Evolutionary conservation across 345 rosid genomes (phyloP).

Genomic region (rapeseed (Brassica napus)): Da-Ae NC_063442.1:10544001-10544500

Average conservation of each 20-base stretch:
- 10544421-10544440: not conserved
- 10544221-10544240: not conserved
- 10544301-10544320: constrained; percentile 96
- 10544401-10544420: not conserved
- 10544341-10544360: constrained; percentile 99
- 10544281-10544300: constrained; percentile 95
- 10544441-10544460: not conserved
- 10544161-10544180: constrained; percentile 82
- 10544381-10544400: constrained; percentile 44
- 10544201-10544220: constrained; percentile 28
- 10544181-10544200: constrained; percentile 98
- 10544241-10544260: not conserved
- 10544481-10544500: constrained; percentile 84
- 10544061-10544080: not conserved
- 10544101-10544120: constrained; percentile 57
- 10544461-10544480: constrained; percentile 95
- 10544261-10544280: not conserved
- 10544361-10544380: constrained; percentile 97
- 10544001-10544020: constrained; percentile 96
- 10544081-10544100: not conserved
- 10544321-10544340: constrained; percentile 89
- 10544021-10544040: constrained; percentile 94
- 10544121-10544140: constrained; percentile 87
- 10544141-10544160: constrained; percentile 98
- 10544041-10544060: constrained; percentile 2